Percentiles rank a stretch among this genome's conserved stretches.
These are phyloP conservation scores for Leccinum obscurum DNA, from an alignment of 768 basidiomycete species.

Conservation along the genomic window DNA sequence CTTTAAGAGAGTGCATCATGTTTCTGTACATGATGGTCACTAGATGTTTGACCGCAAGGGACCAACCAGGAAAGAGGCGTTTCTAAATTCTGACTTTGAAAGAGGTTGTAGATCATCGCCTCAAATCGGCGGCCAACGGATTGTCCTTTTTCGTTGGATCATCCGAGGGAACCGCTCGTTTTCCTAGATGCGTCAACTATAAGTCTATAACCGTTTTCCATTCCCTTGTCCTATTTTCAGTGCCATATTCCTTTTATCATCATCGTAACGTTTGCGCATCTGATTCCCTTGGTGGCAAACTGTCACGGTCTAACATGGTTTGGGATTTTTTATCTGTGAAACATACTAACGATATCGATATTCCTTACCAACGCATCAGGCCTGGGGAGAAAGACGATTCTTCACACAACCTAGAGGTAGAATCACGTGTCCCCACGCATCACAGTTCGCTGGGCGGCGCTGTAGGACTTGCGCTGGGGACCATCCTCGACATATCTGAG, in stretches of 20 bases:
- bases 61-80: neutral
- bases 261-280: neutral
- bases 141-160: neutral
- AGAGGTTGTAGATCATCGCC: no score
- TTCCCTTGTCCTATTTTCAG: neutral
- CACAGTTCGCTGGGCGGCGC: constrained; percentile 73
- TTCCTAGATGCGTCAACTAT: neutral
- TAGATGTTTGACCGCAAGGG: neutral
- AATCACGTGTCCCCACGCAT: no score
- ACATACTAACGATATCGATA: no score
- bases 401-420: no score
- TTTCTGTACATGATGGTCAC: neutral
- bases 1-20: neutral
- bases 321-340: neutral
- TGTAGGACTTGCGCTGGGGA: constrained; percentile 65
- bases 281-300: neutral
- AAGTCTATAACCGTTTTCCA: neutral
- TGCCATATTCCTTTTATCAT: neutral
- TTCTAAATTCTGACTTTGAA: neutral
- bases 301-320: neutral
- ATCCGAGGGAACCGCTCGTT: no score
- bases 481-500: neutral
- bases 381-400: no score
- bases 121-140: neutral
- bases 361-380: no score